Evolutionary conservation across 495 filamentous ascomycete genomes (phyloP).

Genomic region (Hypoxylon fragiforme): DNA sequence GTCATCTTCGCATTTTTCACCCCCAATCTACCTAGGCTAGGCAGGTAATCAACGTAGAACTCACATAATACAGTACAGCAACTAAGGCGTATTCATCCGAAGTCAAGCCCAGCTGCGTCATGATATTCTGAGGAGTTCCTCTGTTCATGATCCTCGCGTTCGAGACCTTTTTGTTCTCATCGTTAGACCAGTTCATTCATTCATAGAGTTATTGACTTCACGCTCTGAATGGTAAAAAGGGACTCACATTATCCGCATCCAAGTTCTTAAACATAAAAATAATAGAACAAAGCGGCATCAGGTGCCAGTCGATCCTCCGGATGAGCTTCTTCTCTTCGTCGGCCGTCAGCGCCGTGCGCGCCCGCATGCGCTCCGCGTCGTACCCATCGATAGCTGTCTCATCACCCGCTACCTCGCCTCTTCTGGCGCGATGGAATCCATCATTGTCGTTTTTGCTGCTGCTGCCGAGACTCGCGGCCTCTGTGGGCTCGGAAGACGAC

Average conservation of each 20-base stretch:
- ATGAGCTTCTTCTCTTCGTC: slow-evolving; percentile 50
- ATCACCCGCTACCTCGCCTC: slow-evolving; percentile 28
- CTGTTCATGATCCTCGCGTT: slow-evolving; percentile 48
- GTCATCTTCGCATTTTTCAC: no score
- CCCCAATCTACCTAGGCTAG: no score
- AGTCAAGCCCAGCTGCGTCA: slow-evolving; percentile 45
- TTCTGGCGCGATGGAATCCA: slow-evolving; percentile 25
- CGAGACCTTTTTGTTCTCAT: slow-evolving; percentile 34
- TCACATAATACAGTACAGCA: slow-evolving; percentile 39
- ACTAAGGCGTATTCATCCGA: slow-evolving; percentile 41
- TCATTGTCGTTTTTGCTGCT: slow-evolving; percentile 33
- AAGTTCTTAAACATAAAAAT: slow-evolving; percentile 53
- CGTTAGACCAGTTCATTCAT: neutral
- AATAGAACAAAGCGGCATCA: slow-evolving; percentile 47
- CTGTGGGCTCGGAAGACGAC: slow-evolving; percentile 16
- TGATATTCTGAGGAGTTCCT: slow-evolving; percentile 47
- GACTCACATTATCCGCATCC: slow-evolving; percentile 46
- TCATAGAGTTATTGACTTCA: no score
- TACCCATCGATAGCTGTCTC: slow-evolving; percentile 43
- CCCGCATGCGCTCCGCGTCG: slow-evolving; percentile 47
- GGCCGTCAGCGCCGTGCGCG: slow-evolving; percentile 41
- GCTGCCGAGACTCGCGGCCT: slow-evolving; percentile 27
- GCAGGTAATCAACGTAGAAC: neutral
- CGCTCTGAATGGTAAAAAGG: no score
- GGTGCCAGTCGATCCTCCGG: slow-evolving; percentile 50